A percentile compares a stretch with the other conserved stretches of the same genome.
These are phyloP conservation scores for Ascochyta fabae DNA, from an alignment of 2,329 filamentous ascomycete genomes.

Conservation along the genomic window DNA sequence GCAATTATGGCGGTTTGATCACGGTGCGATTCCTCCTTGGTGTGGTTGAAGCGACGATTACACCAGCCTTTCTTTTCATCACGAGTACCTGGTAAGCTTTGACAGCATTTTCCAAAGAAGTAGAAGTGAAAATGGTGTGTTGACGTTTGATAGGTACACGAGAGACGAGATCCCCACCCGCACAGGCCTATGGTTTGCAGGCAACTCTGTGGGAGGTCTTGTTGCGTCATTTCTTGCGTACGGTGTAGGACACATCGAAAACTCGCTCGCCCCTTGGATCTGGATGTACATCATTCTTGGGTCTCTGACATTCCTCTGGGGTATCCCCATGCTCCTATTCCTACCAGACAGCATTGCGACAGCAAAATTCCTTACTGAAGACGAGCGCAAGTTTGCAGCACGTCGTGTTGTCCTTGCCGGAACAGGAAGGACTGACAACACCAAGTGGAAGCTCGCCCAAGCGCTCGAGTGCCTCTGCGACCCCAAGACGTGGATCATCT, in stretches of 20 bases:
- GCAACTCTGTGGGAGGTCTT: slow-evolving; percentile 9
- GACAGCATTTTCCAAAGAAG: not conserved
- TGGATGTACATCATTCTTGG: slow-evolving; percentile 14
- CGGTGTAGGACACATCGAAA: slow-evolving; percentile 5
- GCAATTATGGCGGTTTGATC: slow-evolving; percentile 1
- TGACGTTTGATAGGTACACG: slow-evolving; percentile 3
- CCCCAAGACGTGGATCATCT: slow-evolving; percentile 13
- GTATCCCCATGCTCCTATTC: slow-evolving; percentile 6
- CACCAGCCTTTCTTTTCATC: slow-evolving; percentile 32
- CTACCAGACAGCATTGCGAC: slow-evolving; percentile 5
- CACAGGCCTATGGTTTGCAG: slow-evolving; percentile 9
- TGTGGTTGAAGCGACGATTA: slow-evolving; percentile 11
- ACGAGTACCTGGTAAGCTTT: slow-evolving; percentile 35
- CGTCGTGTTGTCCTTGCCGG: slow-evolving; percentile 35
- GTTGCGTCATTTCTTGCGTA: slow-evolving; percentile 12
- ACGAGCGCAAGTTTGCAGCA: slow-evolving; percentile 23
- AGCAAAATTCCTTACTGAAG: slow-evolving; percentile 7
- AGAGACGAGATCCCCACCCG: slow-evolving; percentile 11
- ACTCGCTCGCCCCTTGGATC: slow-evolving; percentile 6
- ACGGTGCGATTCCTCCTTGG: slow-evolving; percentile 10
- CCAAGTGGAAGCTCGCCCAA: slow-evolving; percentile 16
- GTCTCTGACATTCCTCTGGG: slow-evolving; percentile 3
- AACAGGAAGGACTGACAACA: slow-evolving; percentile 28
- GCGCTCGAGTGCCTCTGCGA: slow-evolving; percentile 7
- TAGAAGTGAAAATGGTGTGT: not conserved